Base-by-base conservation (phyloP, 2,329 filamentous ascomycete species). In the Coniochaeta prunicola region DNA sequence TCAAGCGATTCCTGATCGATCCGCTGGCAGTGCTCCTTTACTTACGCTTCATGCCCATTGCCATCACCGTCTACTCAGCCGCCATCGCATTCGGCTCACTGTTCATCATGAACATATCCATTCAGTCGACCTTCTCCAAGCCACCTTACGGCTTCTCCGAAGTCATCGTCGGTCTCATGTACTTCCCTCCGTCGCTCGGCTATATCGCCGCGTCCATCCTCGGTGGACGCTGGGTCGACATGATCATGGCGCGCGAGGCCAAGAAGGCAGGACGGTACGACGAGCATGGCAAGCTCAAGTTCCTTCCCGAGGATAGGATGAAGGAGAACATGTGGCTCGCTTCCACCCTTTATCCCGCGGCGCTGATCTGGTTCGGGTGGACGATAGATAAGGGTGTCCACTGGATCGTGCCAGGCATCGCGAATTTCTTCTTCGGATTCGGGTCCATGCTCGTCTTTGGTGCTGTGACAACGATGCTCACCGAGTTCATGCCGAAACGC, bases 311-410 rank as follows among this genome's bases (percentile, higher is more conserved):
- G 72, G 91, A 96, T 70, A 82, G 91, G 13, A 90, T 94, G 83
- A 80, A 86, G 48, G 88, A 93, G 68, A 94, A 96, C 68, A 88
- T 88, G 2, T 93, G 87, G 87, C 71, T 92, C 0, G 88, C 87
- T 3, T 86, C 86, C 0, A 76, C 85, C 3, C 64, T 92, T 53
- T 92, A 89, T 65, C 91, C 91, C 0, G 77, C 78, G 0, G 86
- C 86, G 0, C 71, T 94, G 60, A 76, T 94, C 30, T 86, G 86
- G 77, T 94, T 90, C 68, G 91, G 91, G 4, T 96, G 91, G 90
- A 82, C 85, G 0, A 80, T 83, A 0, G 74, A 86, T 45, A 81
- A 84, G 60, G 89, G 86, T 1, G 73, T 90, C 3, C 78, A 83
- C 59, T 90, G 86, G 83, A 71, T 85, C 13, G 84, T 84, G 30